These are phyloP conservation scores for Drechmeria coniospora DNA, from an alignment of 2,329 filamentous ascomycete genomes.

Conservation along the genomic window DNA sequence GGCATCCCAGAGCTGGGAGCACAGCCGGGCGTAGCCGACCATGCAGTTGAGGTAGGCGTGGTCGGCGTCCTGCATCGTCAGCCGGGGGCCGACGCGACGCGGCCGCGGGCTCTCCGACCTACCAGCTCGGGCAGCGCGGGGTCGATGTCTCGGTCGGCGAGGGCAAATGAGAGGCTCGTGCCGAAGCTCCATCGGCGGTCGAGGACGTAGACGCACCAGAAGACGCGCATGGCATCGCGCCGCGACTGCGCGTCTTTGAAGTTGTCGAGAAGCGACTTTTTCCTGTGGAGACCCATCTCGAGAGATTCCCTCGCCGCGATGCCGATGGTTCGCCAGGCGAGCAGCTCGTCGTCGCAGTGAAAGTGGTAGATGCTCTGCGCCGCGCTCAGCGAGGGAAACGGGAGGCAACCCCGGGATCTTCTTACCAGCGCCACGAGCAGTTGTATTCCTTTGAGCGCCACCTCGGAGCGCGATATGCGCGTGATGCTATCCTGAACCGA, in stretches of 20 bases:
- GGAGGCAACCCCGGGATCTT: neutral
- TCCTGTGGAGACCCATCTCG: slow-evolving; percentile 32
- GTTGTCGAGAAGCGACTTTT: slow-evolving; percentile 24
- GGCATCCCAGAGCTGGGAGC: slow-evolving; percentile 29
- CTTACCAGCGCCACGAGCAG: slow-evolving; percentile 15
- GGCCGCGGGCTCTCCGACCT: no score
- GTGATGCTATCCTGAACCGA: slow-evolving; percentile 14
- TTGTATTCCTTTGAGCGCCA: slow-evolving; percentile 19
- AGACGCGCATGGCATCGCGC: slow-evolving; percentile 20
- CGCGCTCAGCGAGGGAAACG: no score
- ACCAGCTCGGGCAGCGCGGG: slow-evolving; percentile 29
- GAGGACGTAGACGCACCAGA: slow-evolving; percentile 36
- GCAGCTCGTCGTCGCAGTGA: slow-evolving; percentile 31
- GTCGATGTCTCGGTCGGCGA: slow-evolving; percentile 33
- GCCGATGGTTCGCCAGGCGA: slow-evolving; percentile 31
- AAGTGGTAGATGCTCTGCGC: slow-evolving; percentile 25
- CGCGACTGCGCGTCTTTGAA: slow-evolving; percentile 16
- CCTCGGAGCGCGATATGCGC: slow-evolving; percentile 12
- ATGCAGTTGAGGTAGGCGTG: slow-evolving; percentile 28
- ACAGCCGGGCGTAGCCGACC: slow-evolving; percentile 29
- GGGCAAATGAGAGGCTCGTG: slow-evolving; percentile 31
- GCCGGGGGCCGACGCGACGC: neutral
- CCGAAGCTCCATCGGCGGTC: slow-evolving; percentile 37
- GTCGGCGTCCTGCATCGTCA: slow-evolving; percentile 12
- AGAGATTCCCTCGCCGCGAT: slow-evolving; percentile 29